A percentile compares a stretch with the other conserved stretches of the same genome.
These are phyloP conservation scores for Scedosporium aurantiacum DNA, from an alignment of 2,329 filamentous ascomycete genomes.

Conservation along the genomic window DNA sequence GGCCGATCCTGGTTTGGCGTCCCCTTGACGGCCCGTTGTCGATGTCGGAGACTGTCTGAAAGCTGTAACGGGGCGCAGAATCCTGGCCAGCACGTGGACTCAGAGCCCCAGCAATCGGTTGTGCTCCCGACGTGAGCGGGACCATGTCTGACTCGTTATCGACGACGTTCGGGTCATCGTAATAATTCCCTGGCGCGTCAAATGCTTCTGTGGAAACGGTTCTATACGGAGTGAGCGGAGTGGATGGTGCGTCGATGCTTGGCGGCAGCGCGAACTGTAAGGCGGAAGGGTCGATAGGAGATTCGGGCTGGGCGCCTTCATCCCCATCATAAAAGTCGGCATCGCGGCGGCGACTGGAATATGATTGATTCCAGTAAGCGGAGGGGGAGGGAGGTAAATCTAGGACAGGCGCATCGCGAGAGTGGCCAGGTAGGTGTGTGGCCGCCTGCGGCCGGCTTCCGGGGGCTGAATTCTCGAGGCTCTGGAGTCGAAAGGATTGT, in stretches of 20 bases:
- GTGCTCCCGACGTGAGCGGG: constrained; percentile 44
- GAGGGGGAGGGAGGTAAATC: constrained; percentile 32
- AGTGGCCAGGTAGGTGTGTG: neutral
- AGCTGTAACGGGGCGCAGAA: constrained; percentile 38
- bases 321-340: constrained; percentile 14
- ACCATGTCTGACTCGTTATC: constrained; percentile 47
- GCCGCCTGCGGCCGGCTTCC: constrained; percentile 13
- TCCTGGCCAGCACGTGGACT: constrained; percentile 25
- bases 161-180: constrained; percentile 21
- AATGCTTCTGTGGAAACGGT: constrained; percentile 7
- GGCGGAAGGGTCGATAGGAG: constrained; percentile 41
- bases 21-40: constrained; percentile 42
- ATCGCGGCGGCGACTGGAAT: constrained; percentile 25
- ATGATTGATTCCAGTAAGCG: constrained; percentile 42
- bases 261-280: constrained; percentile 45
- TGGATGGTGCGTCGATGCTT: constrained; percentile 27
- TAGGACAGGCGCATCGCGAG: neutral
- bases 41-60: constrained; percentile 43
- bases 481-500: constrained; percentile 2
- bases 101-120: constrained; percentile 42
- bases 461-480: constrained; percentile 8
- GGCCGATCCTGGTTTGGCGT: constrained; percentile 27
- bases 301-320: constrained; percentile 19
- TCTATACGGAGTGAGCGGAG: constrained; percentile 16
- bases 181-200: constrained; percentile 8